Base-by-base conservation (phyloP, 371 early-diverging fungal genomes). In the Haplosporangium sp. region DNA sequence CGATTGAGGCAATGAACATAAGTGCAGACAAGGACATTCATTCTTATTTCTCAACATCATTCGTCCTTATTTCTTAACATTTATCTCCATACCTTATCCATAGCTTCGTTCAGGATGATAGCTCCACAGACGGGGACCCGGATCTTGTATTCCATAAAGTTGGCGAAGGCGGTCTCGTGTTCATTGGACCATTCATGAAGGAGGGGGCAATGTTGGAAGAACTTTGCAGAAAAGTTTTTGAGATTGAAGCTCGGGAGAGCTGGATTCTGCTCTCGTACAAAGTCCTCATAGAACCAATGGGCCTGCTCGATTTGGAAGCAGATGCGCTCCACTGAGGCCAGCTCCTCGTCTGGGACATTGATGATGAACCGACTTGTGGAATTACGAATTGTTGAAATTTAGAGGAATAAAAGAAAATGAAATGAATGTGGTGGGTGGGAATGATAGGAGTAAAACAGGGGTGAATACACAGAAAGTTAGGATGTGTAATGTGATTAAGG, bases 231-330 rank as follows among this genome's bases (percentile, higher is more conserved):
- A 84, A 96, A 97, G 41, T 85, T 89, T 83, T 94, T 96, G 47
- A 95, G 90, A 45, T 89, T 90, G 60, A 91, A 91, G 20, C 91
- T 89, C 14, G 94, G 95, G 53, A 96, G 81, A 51, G 83, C 85
- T 11, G 94, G 91, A 67, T 92, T 90, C 61, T 91, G 84, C 67
- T 94, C 94, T 68, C 97, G 87, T 47, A 97, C 90, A 85, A 98
- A 98, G 84, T 99, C 99, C 74, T 98, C 96, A 83, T 98, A 99
- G 83, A 95, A 99, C 99, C 99, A 99, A 81, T 99, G 98, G 7
- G 99, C 99, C 83, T 98, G 97, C 80, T 99, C 99, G 55, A 99
- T 94, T 85, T 99, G 98, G 82, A 99, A 99, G 72, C 96, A 96
- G 54, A 99, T 95, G 47, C 99, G 88, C 75, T 97, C 97, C 12